Evolutionary conservation across 2,329 filamentous ascomycete species (phyloP).

Genomic region (Colletotrichum spinosum): DNA sequence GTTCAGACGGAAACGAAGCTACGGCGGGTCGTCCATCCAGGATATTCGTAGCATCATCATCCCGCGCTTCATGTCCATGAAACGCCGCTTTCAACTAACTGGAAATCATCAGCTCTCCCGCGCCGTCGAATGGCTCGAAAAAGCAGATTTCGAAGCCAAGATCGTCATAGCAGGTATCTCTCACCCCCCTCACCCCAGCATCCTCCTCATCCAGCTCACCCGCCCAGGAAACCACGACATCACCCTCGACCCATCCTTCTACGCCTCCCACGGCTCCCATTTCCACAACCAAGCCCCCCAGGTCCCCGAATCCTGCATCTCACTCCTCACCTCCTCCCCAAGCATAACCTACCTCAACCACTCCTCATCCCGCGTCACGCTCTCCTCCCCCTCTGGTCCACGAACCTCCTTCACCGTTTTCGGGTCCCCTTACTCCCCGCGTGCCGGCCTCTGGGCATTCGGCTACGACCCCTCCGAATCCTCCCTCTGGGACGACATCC

Average conservation of each 20-base stretch:
- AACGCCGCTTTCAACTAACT: too few relatives aligned
- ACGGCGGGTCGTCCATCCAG: conserved; percentile 8
- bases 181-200: background rate
- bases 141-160: conserved; percentile 75
- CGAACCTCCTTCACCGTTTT: conserved; percentile 74
- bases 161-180: conserved; percentile 74
- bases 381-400: conserved; percentile 66
- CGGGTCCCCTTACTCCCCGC: conserved; percentile 75
- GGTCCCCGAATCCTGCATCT: conserved; percentile 63
- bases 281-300: conserved; percentile 70
- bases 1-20: conserved; percentile 20
- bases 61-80: too few relatives aligned
- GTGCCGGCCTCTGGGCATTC: conserved; percentile 73
- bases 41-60: conserved; percentile 19
- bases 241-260: conserved; percentile 75
- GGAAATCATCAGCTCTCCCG: conserved; percentile 60
- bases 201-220: background rate
- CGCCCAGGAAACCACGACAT: conserved; percentile 79
- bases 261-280: conserved; percentile 60
- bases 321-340: conserved; percentile 63
- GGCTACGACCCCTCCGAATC: conserved; percentile 61
- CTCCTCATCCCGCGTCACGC: conserved; percentile 61
- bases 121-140: conserved; percentile 74
- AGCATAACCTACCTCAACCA: conserved; percentile 76
- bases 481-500: conserved; percentile 71